Base-by-base conservation (phyloP, 1,139 yeast genomes). In the Lodderomyces parapsilosis region DNA sequence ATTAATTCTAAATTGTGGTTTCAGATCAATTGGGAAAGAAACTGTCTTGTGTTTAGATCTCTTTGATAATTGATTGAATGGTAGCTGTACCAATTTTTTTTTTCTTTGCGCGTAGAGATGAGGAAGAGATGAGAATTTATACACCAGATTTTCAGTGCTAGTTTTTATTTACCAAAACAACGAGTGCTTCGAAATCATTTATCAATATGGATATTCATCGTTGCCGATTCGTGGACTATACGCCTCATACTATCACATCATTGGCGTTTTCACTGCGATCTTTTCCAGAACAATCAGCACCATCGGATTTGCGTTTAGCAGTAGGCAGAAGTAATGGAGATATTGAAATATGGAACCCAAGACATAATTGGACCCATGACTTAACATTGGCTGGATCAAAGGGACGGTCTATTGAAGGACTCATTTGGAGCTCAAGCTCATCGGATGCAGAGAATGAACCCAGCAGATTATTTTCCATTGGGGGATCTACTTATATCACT, bases 301-400 rank as follows among this genome's bases (percentile, higher is more conserved):
- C 93, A 1, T 60, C 69, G 27, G 83, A 81, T 48, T 70, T 90
- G 46, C 78, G 96, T 48, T 68, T 93, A 40, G 98, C 98, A 0
- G 86, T 93, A 4, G 99, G 98, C 17, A 77, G 98, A 62, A 80
- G 89, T 41, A 91, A 93, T 60, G 99, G 99, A 39, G 93, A 90
- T 56, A 86, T 94, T 47, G 99, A 94, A 63, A 82, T 94, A 36
- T 94, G 98, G 98, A 89, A 89, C 60, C 98, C 98, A 15, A 71
- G 81, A 56, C 72, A 75, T 55, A 70, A 68, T 50, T 78, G 82
- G 82, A 63, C 77, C 45, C 78, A 76, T 46, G 83, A 78, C 53
- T 53, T 70, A 38, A 79, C 88, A 1, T 69, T 94, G 43, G 80
- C 78, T 44, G 98, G 98, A 13, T 88, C 96, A 4, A 74, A 75